Conservation (phyloP, 177 flowering plant genomes). For the Vitis hybrid region DNA sequence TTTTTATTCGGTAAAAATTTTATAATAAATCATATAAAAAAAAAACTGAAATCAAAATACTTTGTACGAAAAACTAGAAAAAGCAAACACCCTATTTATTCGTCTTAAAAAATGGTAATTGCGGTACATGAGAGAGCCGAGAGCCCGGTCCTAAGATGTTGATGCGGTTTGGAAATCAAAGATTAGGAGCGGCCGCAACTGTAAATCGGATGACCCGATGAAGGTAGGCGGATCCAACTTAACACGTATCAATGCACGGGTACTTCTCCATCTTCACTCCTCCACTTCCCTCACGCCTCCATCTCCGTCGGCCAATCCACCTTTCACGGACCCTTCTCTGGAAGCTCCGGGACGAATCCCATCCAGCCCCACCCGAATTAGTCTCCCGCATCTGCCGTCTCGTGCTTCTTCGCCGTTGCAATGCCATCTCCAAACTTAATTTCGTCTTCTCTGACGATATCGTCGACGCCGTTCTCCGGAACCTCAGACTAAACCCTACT, state of each 20-base stretch:
- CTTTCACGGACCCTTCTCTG: conserved; percentile 33
- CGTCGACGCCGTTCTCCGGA: conserved; percentile 49
- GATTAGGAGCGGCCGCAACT: too few relatives aligned
- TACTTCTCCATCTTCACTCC: neutral
- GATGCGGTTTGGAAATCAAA: too few relatives aligned
- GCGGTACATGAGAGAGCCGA: too few relatives aligned
- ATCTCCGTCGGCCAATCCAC: conserved; percentile 30
- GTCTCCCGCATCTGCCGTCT: conserved; percentile 49
- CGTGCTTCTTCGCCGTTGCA: conserved; percentile 35
- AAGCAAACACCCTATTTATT: too few relatives aligned
- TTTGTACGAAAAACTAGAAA: too few relatives aligned
- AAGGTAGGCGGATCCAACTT: too few relatives aligned
- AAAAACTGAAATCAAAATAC: too few relatives aligned
- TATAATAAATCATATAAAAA: too few relatives aligned
- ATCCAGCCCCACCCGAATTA: conserved; percentile 35
- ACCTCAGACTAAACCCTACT: conserved; percentile 51
- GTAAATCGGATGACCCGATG: too few relatives aligned
- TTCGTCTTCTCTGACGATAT: conserved; percentile 62
- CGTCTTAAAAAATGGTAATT: too few relatives aligned
- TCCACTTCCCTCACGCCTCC: conserved; percentile 11
- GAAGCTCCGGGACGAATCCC: conserved; percentile 50
- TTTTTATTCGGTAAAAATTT: too few relatives aligned
- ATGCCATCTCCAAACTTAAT: conserved; percentile 34
- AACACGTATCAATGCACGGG: conserved; percentile 10
- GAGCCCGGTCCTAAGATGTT: too few relatives aligned